Evolutionary conservation across 163 green algal species (phyloP), one percentile per base, ranked within the genome.

Genomic region (Scenedesmus sp.): DNA sequence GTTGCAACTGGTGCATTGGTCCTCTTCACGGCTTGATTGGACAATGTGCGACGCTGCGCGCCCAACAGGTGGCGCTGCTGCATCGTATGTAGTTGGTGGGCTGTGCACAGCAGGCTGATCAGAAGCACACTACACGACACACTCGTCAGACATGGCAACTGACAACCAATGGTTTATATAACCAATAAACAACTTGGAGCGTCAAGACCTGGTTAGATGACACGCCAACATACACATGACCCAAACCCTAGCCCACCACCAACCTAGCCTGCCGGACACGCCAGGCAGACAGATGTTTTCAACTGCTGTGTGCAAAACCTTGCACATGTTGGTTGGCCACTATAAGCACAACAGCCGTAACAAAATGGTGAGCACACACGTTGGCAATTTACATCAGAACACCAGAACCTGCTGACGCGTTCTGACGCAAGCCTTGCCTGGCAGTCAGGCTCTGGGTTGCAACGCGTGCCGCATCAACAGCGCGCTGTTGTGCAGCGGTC

Each of bases 81-180:
- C 65, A 76, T 76, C 3, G 6, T 76, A 7, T 20, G 65, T 24
- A 40, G 65, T 24, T 76, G 65, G 65, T 76, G 65, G 65, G 65
- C 65, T 76, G 65, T 76, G 65, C 30, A 76, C 30, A 76, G 65
- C 65, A 76, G 65, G 65, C 65, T 76, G 65, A 76, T 76, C 30
- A 76, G 30, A 16, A 76, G 30, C 30, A 40, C 9, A 33, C 24
- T 18, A 35, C 59, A 72, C 7, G 9, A 72, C 51, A 61, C 51
- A 70, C 22, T 70, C 3, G 6, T 20, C 56, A n/a, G 56, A n/a
- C 15, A 22, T 22, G 30, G 56, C 20, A 70, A n/a, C 20, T 16
- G 22, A n/a, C n/a, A n/a, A n/a, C n/a, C n/a, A n/a, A n/a, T n/a
- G n/a, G n/a, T n/a, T n/a, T n/a, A n/a, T n/a, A n/a, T n/a, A n/a